A percentile compares a stretch with the other conserved stretches of the same genome.
Evolutionary conservation across 768 basidiomycete genomes (phyloP).

Genomic region (Hebeloma cylindrosporum): DNA sequence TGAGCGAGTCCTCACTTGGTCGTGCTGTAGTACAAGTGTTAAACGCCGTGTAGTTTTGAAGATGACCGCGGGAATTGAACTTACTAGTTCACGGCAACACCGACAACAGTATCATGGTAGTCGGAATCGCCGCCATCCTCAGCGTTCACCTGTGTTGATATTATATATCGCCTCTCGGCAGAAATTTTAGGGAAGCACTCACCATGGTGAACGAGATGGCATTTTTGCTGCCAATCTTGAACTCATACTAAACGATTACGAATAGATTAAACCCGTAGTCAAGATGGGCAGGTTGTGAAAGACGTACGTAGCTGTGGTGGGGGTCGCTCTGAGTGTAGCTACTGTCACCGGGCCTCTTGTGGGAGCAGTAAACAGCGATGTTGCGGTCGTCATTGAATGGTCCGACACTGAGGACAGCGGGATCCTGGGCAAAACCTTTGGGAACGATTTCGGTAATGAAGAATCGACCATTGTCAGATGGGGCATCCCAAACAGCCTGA

Average conservation of each 20-base stretch:
- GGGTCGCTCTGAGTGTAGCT: constrained; percentile 3
- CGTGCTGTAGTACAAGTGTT: too few relatives aligned
- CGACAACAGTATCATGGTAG: constrained; percentile 6
- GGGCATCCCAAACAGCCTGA: constrained; percentile 1
- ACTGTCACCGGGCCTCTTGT: not conserved
- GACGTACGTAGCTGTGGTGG: not conserved
- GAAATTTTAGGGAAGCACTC: not conserved
- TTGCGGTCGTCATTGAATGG: not conserved
- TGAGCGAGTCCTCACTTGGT: too few relatives aligned
- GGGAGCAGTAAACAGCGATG: constrained; percentile 4
- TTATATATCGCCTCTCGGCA: too few relatives aligned
- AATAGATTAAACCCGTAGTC: not conserved
- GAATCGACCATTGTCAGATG: not conserved
- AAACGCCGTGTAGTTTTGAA: too few relatives aligned
- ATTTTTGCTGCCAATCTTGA: constrained; percentile 3
- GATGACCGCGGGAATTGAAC: too few relatives aligned
- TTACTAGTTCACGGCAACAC: constrained; percentile 7
- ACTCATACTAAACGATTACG: not conserved
- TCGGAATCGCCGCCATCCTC: constrained; percentile 3
- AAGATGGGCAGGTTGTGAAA: not conserved
- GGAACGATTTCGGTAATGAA: not conserved
- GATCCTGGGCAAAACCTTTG: not conserved
- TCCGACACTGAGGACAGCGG: not conserved
- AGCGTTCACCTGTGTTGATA: not conserved
- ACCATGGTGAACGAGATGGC: constrained; percentile 4